These are phyloP conservation scores for Wickerhamiella siamensis DNA, from an alignment of 805 yeast genomes.

Conservation along the genomic window DNA sequence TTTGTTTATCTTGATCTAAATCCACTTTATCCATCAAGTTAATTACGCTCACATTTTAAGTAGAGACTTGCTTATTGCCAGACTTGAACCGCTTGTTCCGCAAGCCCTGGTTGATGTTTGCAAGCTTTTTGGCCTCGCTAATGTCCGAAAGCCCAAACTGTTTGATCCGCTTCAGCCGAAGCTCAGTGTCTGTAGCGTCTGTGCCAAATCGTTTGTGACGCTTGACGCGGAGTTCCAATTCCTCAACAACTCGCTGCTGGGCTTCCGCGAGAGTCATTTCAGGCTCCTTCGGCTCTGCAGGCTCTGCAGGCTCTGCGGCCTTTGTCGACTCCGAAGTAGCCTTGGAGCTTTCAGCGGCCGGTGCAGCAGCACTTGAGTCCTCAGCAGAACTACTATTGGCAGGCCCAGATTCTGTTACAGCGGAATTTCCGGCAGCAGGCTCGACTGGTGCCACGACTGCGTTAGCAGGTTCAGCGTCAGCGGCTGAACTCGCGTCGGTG, in stretches of 20 bases:
- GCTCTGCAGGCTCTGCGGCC: slow-evolving; percentile 14
- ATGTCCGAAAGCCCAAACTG: slow-evolving; percentile 61
- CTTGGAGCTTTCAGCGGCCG: slow-evolving; percentile 9
- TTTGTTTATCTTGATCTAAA: no score
- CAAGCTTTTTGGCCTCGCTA: slow-evolving; percentile 11
- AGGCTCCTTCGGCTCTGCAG: slow-evolving; percentile 13
- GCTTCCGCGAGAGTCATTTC: slow-evolving; percentile 51
- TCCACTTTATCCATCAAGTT: no score
- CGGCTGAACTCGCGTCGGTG: slow-evolving; percentile 13
- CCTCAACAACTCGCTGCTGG: slow-evolving; percentile 50
- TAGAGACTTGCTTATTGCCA: not conserved
- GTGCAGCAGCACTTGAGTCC: slow-evolving; percentile 8
- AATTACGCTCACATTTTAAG: no score
- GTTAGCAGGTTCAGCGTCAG: slow-evolving; percentile 10
- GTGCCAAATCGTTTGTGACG: slow-evolving; percentile 67
- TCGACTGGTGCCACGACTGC: slow-evolving; percentile 8
- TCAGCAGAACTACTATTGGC: slow-evolving; percentile 4
- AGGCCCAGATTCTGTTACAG: slow-evolving; percentile 7
- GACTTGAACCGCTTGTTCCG: not conserved
- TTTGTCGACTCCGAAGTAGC: slow-evolving; percentile 15
- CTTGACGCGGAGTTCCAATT: slow-evolving; percentile 48
- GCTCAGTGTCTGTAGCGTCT: slow-evolving; percentile 38
- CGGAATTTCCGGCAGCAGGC: slow-evolving; percentile 1
- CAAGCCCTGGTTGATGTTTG: not conserved
- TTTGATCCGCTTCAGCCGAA: slow-evolving; percentile 54